Evolutionary conservation across 257 asterid species (phyloP), one percentile per base, ranked within the genome.

Genomic region (Lantana camara): DNA sequence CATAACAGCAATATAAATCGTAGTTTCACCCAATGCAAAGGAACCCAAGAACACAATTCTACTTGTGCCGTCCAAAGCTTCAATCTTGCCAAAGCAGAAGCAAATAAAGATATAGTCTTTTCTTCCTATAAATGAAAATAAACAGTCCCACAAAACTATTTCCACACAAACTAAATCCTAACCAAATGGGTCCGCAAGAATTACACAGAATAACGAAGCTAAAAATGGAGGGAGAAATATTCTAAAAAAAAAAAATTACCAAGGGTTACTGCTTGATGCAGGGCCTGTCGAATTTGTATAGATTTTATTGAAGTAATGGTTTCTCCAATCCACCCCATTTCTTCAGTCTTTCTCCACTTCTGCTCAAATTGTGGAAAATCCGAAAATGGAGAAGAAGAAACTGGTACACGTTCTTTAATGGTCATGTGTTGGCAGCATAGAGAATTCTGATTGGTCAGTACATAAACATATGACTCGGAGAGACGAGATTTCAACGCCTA

Each of bases 311-410:
- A 77, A 60, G 63, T 77, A 35, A 73, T 14, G 22, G 73, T 50
- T 17, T 70, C 74, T 52, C 53, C 71, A 37, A 85, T 58, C 90
- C 82, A 79, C 57, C 72, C 86, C 89, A 82, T 84, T 63, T 49
- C 69, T 49, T 41, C 24, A 34, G 24, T 4, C 32, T 60, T 63
- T 63, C 51, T 37, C 52, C 14, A 38, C 4, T 4, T 35, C 9
- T 9, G 4, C 58, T 69, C 38, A 68, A 61, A 53, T 27, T 27
- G 32, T 16, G n/a, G 47, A 49, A 68, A 67, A 55, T 57, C 41
- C 42, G 44, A 17, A 52, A 9, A 9, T 13, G 12, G 32, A 12
- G 57, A 30, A 22, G 35, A 44, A 37, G 32, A 14, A 13, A 41
- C 15, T 9, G 29, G 32, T 4, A 41, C 3, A 12, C 29, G 9